Conservation (phyloP, 768 basidiomycete species). For the Termitomyces sp. region DNA sequence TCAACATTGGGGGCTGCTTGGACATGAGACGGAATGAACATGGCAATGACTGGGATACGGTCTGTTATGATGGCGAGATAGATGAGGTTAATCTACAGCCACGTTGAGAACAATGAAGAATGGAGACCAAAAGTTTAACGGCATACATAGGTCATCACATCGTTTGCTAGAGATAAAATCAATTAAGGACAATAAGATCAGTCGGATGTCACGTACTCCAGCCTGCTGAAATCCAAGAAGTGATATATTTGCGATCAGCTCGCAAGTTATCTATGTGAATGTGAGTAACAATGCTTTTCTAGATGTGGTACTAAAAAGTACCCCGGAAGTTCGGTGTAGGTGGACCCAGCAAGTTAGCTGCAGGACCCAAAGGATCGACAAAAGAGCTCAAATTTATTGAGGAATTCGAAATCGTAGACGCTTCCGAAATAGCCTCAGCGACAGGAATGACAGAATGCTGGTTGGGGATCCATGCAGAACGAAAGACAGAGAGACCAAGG, state of each 20-base stretch:
- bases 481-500: conserved; percentile 22
- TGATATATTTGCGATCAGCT: conserved; percentile 60
- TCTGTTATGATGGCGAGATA: conserved; percentile 58
- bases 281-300: neutral
- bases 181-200: conserved; percentile 3
- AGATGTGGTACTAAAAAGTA: conserved; percentile 17
- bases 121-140: neutral
- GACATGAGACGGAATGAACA: conserved; percentile 59
- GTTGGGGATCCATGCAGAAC: conserved; percentile 18
- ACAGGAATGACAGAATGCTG: conserved; percentile 3
- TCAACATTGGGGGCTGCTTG: conserved; percentile 45
- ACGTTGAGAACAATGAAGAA: neutral
- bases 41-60: conserved; percentile 55
- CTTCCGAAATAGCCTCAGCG: neutral
- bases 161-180: conserved; percentile 51
- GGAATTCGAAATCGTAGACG: neutral
- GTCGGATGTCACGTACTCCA: conserved; percentile 52
- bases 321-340: conserved; percentile 61
- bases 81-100: conserved; percentile 47
- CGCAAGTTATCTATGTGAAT: conserved; percentile 55
- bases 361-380: conserved; percentile 19
- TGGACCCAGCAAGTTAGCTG: conserved; percentile 33
- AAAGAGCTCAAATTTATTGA: neutral
- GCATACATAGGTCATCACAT: conserved; percentile 68
- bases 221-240: conserved; percentile 74